phyloP scores from a whole-genome alignment of 2,329 filamentous ascomycete genomes.

The Alternaria sp. region DNA sequence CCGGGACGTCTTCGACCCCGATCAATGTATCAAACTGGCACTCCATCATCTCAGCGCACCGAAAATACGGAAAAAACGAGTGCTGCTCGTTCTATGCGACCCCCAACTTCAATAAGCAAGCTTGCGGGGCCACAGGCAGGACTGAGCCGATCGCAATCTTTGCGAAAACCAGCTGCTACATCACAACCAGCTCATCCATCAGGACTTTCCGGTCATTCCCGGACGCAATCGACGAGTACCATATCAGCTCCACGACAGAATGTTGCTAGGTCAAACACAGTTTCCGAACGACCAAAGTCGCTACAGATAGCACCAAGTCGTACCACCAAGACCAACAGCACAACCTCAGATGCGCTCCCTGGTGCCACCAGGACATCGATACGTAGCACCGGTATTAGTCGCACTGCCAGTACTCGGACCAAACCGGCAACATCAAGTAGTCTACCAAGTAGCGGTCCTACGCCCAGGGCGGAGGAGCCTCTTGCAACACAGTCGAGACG shows the following conservation, averaged over 20 bases:
- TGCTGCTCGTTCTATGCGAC: slow-evolving; percentile 25
- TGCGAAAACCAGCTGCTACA: slow-evolving; percentile 37
- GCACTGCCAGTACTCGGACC: slow-evolving; percentile 34
- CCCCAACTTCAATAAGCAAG: slow-evolving; percentile 29
- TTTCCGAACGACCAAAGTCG: slow-evolving; percentile 37
- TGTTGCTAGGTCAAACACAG: slow-evolving; percentile 18
- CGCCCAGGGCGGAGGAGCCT: slow-evolving; percentile 22
- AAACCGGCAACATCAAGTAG: slow-evolving; percentile 26
- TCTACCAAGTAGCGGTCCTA: slow-evolving; percentile 12
- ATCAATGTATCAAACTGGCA: slow-evolving; percentile 41
- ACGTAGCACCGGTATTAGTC: slow-evolving; percentile 36
- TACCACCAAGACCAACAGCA: slow-evolving; percentile 13
- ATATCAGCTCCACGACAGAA: slow-evolving; percentile 24
- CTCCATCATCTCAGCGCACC: slow-evolving; percentile 15
- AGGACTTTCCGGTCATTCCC: slow-evolving; percentile 26
- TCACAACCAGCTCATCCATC: slow-evolving; percentile 25
- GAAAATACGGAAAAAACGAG: slow-evolving; percentile 14
- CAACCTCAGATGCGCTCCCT: slow-evolving; percentile 18
- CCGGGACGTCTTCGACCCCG: slow-evolving; percentile 37
- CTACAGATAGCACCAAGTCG: slow-evolving; percentile 24
- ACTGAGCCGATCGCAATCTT: slow-evolving; percentile 39
- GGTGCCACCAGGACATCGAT: slow-evolving; percentile 25
- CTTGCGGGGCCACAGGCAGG: slow-evolving; percentile 27
- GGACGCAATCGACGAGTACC: slow-evolving; percentile 40
- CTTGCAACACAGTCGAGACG: slow-evolving; percentile 21